Base-by-base conservation (phyloP, 2,329 filamentous ascomycete species). In the Colletotrichum sp. region DNA sequence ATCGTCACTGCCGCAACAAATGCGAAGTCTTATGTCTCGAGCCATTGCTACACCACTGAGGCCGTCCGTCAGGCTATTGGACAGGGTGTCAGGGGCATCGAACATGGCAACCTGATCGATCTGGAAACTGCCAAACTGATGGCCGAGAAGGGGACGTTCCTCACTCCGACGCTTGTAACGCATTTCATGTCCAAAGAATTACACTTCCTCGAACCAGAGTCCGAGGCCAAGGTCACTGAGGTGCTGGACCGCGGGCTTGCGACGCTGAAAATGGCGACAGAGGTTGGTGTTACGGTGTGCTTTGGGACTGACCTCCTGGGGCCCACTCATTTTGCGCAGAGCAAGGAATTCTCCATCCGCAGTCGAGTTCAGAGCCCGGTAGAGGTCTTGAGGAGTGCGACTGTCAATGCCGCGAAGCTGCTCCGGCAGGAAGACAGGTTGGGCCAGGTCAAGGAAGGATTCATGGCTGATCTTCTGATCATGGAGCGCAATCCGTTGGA, bases 401-500 rank as follows among this genome's bases (percentile, higher is more conserved):
- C 44, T 52, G n/a, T 52, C 44, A 52, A 52, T 18, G 44, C 44
- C 0, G 44, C n/a, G 18, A 52, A 21, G n/a, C 4, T 52, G n/a
- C 44, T 52, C 4, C 44, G n/a, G 4, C 44, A 13, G 44, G n/a
- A 52, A 52, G 44, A 21, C 3, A 1, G 3, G 44, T 21, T 52
- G n/a, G 44, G 44, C 88, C 86, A 90, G 79, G 80, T 92, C 12
- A 86, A 86, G 77, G 81, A 85, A 32, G 89, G 89, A 0, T 90
- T 88, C 76, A 81, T 83, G 4, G 90, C 90, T 0, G 90, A 92
- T 81, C 59, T 92, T 36, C 77, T 92, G 55, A 82, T 92, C 4
- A 79, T 92, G 57, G 87, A 87, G 49, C 78, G 79, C 55, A 91
- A 91, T 78, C 91, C 90, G 5, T 80, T 92, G 67, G 86, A 90